Base-by-base conservation (phyloP, 805 yeast genomes). In the Starmerella vitae region DNA sequence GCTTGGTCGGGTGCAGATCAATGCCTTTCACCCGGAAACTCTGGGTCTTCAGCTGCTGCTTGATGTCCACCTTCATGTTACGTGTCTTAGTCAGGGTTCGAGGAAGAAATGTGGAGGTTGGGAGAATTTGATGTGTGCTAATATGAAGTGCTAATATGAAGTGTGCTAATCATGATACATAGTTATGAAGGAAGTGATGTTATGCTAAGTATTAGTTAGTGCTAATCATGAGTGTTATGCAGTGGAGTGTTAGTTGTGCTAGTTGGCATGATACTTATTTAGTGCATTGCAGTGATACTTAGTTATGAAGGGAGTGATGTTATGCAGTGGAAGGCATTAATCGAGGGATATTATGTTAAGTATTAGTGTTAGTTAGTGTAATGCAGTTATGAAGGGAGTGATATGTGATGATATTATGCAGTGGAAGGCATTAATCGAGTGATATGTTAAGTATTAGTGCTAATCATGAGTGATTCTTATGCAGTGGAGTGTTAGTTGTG, bases 1-100 rank as follows among this genome's bases (percentile, higher is more conserved):
- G 97, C 61, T 91, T 98, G 17, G 86, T 69, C 19, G 98, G 98
- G 60, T 91, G 99, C 69, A 91, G 81, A 63, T 91, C 99, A 56
- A 91, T 79, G 36, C 95, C 96, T 63, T 91, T 91, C 58, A 91
- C 96, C 60, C 99, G 78, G 60, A 86, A 96, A 29, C 96, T 78
- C 54, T 95, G 82, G 46, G 91, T 74, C 50, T 84, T 78, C 62
- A 86, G 82, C 53, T 78, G 78, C 67, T 81, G 83, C 72, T 78
- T 68, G 42, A 68, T 60, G 53, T 70, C 71, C 47, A 70, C 59
- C 57, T 65, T 66, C 75, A 70, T 70, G n/a, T n/a, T n/a, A n/a
- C n/a, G 18, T 6, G 34, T 24, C 12, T 13, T 24, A 24, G 9
- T 9, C 27, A 24, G 27, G 9, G 27, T 24, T 24, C 13, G 27